These are phyloP conservation scores for Lunularia cruciata DNA, from an alignment of 225 moss, liverwort and hornwort species.

Conservation along the genomic window DNA sequence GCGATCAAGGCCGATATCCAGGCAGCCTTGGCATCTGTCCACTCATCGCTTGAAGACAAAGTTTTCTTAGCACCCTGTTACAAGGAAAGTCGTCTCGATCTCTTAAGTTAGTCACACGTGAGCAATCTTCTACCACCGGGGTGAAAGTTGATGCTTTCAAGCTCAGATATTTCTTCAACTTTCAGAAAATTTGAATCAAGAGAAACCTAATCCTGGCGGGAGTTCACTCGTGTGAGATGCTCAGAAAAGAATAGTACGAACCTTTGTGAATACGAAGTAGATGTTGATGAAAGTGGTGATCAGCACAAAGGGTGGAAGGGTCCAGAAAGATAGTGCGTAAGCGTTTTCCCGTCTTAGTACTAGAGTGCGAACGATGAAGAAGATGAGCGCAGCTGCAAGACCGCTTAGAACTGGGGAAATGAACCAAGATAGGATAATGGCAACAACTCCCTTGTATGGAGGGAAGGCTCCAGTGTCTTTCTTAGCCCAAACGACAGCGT, in stretches of 20 bases:
- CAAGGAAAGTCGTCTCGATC: no score
- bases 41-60: slow-evolving; percentile 20
- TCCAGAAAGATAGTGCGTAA: slow-evolving; percentile 49
- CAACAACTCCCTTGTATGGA: slow-evolving; percentile 60
- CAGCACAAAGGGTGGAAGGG: slow-evolving; percentile 55
- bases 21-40: slow-evolving; percentile 58
- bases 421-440: slow-evolving; percentile 65
- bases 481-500: slow-evolving; percentile 64
- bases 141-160: background rate
- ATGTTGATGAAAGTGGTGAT: slow-evolving; percentile 61
- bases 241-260: background rate
- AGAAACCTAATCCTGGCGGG: no score
- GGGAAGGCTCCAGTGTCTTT: slow-evolving; percentile 50
- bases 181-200: no score
- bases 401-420: slow-evolving; percentile 56
- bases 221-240: no score
- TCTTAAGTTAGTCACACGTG: no score
- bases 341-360: slow-evolving; percentile 61
- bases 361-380: slow-evolving; percentile 30
- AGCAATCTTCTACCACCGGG: background rate
- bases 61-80: slow-evolving; percentile 58
- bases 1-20: slow-evolving; percentile 53
- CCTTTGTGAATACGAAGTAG: slow-evolving; percentile 77
- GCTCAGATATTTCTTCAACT: no score
- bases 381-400: slow-evolving; percentile 37